Evolutionary conservation across 192 early-diverging fungal species (phyloP).

Genomic region (Coemansia erecta): DNA sequence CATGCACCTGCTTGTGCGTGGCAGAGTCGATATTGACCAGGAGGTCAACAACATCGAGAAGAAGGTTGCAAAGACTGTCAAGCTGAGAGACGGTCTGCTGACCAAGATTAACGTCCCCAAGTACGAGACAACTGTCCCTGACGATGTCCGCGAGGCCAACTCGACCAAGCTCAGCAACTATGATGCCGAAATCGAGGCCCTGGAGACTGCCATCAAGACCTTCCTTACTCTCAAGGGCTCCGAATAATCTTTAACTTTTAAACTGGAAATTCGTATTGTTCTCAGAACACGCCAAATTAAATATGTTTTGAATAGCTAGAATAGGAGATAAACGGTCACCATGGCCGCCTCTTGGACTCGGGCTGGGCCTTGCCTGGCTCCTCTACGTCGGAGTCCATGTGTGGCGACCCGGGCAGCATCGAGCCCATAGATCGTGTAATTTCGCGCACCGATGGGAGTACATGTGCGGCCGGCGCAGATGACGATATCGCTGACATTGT

Average conservation of each 20-base stretch:
- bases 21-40: conserved; percentile 75
- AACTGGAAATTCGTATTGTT: neutral
- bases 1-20: conserved; percentile 77
- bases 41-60: conserved; percentile 80
- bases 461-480: conserved; percentile 10
- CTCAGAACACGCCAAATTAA: neutral
- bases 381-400: too few species aligned
- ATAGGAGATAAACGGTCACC: conserved; percentile 17
- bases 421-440: conserved; percentile 44
- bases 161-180: conserved; percentile 67
- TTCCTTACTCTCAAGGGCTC: conserved; percentile 63
- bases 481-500: neutral
- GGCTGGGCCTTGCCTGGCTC: neutral
- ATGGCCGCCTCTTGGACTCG: conserved; percentile 23
- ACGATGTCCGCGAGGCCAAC: conserved; percentile 70
- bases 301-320: neutral
- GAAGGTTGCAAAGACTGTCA: conserved; percentile 67
- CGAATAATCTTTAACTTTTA: conserved; percentile 14
- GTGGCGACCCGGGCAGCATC: conserved; percentile 21
- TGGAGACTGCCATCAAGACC: conserved; percentile 64
- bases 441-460: conserved; percentile 46
- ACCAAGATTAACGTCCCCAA: conserved; percentile 67
- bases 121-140: conserved; percentile 69
- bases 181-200: conserved; percentile 73
- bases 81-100: conserved; percentile 57